A percentile compares a stretch with the other conserved stretches of the same genome.
Conservation (phyloP, 495 filamentous ascomycete species). For the Xanthoparmelia taractica region DNA sequence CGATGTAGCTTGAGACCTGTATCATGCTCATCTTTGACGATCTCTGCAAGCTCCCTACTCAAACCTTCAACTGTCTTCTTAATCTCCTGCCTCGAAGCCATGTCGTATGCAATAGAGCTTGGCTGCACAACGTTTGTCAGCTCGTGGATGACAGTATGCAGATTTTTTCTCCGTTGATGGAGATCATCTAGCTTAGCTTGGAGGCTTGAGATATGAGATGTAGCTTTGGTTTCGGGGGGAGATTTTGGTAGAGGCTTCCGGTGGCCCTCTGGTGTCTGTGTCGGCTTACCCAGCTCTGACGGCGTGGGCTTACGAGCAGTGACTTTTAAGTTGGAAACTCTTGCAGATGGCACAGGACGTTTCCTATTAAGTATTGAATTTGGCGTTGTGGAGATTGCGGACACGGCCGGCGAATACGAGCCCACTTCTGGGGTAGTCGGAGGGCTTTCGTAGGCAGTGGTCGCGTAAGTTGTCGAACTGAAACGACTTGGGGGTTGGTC, state of each 20-base stretch:
- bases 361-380: conserved; percentile 43
- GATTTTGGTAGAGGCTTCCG: conserved; percentile 49
- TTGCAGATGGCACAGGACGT: conserved; percentile 37
- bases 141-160: conserved; percentile 63
- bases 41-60: conserved; percentile 67
- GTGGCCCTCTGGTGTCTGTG: conserved; percentile 16
- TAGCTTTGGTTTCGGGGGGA: conserved; percentile 49
- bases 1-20: conserved; percentile 74
- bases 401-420: conserved; percentile 31
- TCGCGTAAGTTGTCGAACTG: conserved; percentile 65
- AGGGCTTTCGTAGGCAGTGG: conserved; percentile 40
- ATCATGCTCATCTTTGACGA: conserved; percentile 76
- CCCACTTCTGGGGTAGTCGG: conserved; percentile 35
- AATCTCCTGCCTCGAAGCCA: conserved; percentile 54
- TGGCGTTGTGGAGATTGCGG: conserved; percentile 29
- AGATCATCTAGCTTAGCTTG: conserved; percentile 61
- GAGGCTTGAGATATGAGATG: conserved; percentile 57
- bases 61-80: conserved; percentile 64
- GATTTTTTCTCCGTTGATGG: conserved; percentile 56
- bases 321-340: conserved; percentile 15
- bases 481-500: conserved; percentile 59
- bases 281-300: conserved; percentile 14
- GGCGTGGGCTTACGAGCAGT: conserved; percentile 29
- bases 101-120: conserved; percentile 49
- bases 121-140: conserved; percentile 57